Base-by-base conservation (phyloP, 352 stramenopile genomes). In the Phytophthora foliorum region DNA sequence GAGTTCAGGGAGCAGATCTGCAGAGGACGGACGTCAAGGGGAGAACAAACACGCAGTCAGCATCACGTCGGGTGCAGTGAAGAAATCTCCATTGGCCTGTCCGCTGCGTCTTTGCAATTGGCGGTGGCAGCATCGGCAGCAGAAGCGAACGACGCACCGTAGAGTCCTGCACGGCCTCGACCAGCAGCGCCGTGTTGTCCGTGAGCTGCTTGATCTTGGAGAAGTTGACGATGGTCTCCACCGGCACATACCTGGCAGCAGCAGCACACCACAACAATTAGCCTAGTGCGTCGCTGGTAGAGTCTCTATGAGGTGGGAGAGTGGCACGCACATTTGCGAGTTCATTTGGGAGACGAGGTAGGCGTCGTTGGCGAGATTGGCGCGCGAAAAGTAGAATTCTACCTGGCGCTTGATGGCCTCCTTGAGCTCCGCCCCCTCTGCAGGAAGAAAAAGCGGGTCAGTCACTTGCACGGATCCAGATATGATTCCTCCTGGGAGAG, bases 311-410 rank as follows among this genome's bases (percentile, higher is more conserved):
- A n/a, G n/a, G n/a, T 17, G 50, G 50, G 46, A 48, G 32, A 46
- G 22, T 21, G 29, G 22, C n/a, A 74, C 77, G 62, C 74, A 95
- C 89, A 95, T 94, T 72, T 95, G 88, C 64, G 88, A 92, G 75
- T 96, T 92, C 89, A 97, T 97, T 57, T 97, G 87, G 57, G 88
- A 94, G 21, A 97, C 88, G 44, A 97, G 80, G 75, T 91, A 97
- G 51, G 86, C 82, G 58, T 97, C 89, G 55, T 90, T 97, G 51
- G 84, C 77, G 21, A 97, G 64, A 59, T 97, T 98, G 59, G 77
- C 73, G 45, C 83, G 88, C 34, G 91, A 97, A 63, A 98, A 97
- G 78, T 97, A 98, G 76, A 97, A 97, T 72, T 97, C 92, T 44
- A 97, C 85, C 68, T 97, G 90, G 67, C 76, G 76, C 70, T 94